A percentile compares a stretch with the other conserved stretches of the same genome.
Conservation (phyloP, 768 basidiomycete genomes). For the Suillus variegatus region DNA sequence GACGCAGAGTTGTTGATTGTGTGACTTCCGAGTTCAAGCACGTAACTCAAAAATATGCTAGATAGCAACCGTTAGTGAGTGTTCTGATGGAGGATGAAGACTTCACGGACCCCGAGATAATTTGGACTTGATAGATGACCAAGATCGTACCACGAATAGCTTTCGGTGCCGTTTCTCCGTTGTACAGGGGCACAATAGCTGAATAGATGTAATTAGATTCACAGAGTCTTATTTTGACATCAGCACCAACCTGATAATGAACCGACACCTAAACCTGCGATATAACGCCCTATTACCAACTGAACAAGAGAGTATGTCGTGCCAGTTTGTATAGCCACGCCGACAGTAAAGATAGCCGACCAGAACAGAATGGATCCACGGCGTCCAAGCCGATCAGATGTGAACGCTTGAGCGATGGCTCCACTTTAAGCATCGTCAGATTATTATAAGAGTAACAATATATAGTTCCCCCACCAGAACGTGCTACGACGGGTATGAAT, state of each 20-base stretch:
- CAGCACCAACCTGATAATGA: slow-evolving; percentile 61
- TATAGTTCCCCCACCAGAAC: slow-evolving; percentile 44
- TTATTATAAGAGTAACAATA: background rate
- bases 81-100: background rate
- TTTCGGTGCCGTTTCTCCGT: slow-evolving; percentile 79
- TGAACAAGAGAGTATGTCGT: slow-evolving; percentile 61
- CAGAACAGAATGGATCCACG: slow-evolving; percentile 75
- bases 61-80: background rate
- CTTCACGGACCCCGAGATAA: slow-evolving; percentile 60
- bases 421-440: slow-evolving; percentile 41
- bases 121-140: slow-evolving; percentile 77
- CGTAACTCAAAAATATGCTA: slow-evolving; percentile 73
- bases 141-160: slow-evolving; percentile 70
- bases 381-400: slow-evolving; percentile 71
- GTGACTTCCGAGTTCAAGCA: slow-evolving; percentile 71
- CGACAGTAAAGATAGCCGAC: slow-evolving; percentile 71
- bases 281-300: slow-evolving; percentile 70
- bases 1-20: slow-evolving; percentile 55
- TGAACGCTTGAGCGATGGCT: slow-evolving; percentile 71
- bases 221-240: background rate
- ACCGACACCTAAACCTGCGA: slow-evolving; percentile 79
- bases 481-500: slow-evolving; percentile 33
- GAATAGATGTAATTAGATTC: slow-evolving; percentile 9
- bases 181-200: slow-evolving; percentile 69
- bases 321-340: slow-evolving; percentile 69